Percentiles rank a stretch among this genome's conserved stretches.
phyloP scores from a whole-genome alignment of 805 yeast genomes.

The Priceomyces haplophilus region DNA sequence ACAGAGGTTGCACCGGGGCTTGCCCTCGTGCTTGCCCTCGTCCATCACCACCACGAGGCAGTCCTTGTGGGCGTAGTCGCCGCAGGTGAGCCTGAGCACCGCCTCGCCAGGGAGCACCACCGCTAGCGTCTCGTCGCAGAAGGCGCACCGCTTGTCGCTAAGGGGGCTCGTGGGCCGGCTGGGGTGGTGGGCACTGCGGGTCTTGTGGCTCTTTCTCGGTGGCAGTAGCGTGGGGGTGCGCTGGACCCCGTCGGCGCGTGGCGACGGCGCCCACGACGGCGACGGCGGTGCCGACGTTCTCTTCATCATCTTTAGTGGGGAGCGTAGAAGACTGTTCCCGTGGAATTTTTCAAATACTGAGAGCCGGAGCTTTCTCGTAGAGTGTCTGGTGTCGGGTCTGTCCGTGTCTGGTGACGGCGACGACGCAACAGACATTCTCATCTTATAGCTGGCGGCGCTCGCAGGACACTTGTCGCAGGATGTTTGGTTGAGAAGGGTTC shows the following conservation, averaged over 20 bases:
- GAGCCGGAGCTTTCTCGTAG: background rate
- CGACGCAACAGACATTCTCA: too few species aligned
- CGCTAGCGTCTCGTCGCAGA: constrained; percentile 16
- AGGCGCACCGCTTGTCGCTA: constrained; percentile 13
- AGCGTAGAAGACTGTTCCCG: background rate
- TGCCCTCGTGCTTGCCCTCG: constrained; percentile 7
- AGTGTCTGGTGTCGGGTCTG: too few species aligned
- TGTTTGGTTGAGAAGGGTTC: too few species aligned
- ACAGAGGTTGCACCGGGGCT: constrained; percentile 15
- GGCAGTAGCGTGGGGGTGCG: background rate
- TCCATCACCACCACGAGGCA: constrained; percentile 18
- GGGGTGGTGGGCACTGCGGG: background rate
- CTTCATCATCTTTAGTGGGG: constrained; percentile 1
- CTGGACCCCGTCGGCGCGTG: background rate
- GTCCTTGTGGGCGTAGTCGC: constrained; percentile 24
- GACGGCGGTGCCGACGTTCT: background rate
- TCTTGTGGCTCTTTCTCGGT: background rate
- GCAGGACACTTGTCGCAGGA: too few species aligned
- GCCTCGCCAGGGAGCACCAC: constrained; percentile 15
- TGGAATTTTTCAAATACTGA: constrained; percentile 1
- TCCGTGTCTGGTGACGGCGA: too few species aligned
- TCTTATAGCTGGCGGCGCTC: too few species aligned
- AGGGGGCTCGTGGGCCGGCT: background rate
- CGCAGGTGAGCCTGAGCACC: constrained; percentile 19
- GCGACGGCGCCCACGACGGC: too few species aligned